Evolutionary conservation across 2,329 filamentous ascomycete genomes (phyloP), one percentile per base, ranked within the genome.

Genomic region (Aaosphaeria arxii): DNA sequence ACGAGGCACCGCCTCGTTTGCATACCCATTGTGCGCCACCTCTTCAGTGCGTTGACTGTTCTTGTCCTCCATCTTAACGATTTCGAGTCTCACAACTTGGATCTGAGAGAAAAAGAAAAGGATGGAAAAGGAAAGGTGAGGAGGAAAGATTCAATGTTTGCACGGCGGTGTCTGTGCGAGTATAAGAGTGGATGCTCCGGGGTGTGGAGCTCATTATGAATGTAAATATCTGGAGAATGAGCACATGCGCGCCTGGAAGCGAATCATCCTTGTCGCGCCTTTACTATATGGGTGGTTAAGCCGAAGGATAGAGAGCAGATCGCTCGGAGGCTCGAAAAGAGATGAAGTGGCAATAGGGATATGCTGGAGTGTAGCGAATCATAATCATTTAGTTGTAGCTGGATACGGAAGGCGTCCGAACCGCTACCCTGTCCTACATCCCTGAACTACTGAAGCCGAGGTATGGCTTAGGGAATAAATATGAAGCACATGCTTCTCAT

Each of bases 331-430:
- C 56, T 50, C 40, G 57, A 53, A 56, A 54, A 57, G 56, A 50
- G 49, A 42, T 51, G 53, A 52, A 47, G 60, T 61, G 61, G 57
- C 60, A 48, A 64, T 53, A 56, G 56, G 51, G 49, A 50, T 36
- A 44, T 30, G 43, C 32, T 31, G 39, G 29, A 11, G 29, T 13
- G 38, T 47, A 39, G 49, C 53, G 54, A 46, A 65, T 57, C 59
- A 47, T 48, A 44, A 50, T 43, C 11, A 40, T 29, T 43, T 40
- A 44, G 52, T 50, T 38, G 55, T 55, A 56, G 54, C 64, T 61
- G 42, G 36, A 60, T 62, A 28, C 43, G 65, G 64, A 51, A 56
- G 47, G 40, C 38, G 55, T 50, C 67, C 67, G 66, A 66, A 46
- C 61, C 62, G 58, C 58, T 63, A 55, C 59, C 58, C 62, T 63